Conservation (phyloP, 352 stramenopile genomes). For the Phytopythium helicoides region DNA sequence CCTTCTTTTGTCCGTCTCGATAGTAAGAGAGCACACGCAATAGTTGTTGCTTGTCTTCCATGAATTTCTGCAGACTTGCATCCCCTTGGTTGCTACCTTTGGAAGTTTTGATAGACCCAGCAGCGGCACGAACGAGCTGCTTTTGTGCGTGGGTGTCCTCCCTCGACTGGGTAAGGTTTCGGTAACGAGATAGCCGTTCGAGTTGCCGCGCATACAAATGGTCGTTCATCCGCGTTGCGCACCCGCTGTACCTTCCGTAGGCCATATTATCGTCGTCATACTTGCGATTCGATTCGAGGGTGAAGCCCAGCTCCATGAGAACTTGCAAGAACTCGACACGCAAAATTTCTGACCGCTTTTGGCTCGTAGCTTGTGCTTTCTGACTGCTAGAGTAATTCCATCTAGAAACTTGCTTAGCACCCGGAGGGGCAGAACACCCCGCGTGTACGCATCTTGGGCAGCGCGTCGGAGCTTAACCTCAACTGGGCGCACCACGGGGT, state of each 20-base stretch:
- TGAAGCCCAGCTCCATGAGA: conserved; percentile 92
- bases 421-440: conserved; percentile 67
- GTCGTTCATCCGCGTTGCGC: conserved; percentile 56
- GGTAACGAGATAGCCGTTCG: conserved; percentile 64
- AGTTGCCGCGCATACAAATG: conserved; percentile 81
- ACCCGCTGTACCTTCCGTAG: conserved; percentile 5
- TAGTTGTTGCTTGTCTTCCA: conserved; percentile 79
- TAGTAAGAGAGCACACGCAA: conserved; percentile 91
- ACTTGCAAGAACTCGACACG: conserved; percentile 91
- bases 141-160: conserved; percentile 49
- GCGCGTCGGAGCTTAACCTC: conserved; percentile 86
- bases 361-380: conserved; percentile 1
- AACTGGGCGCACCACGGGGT: conserved; percentile 77
- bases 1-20: conserved; percentile 92
- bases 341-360: conserved; percentile 43
- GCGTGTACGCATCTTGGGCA: conserved; percentile 62
- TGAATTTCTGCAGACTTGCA: conserved; percentile 46
- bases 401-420: conserved; percentile 76
- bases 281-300: conserved; percentile 49
- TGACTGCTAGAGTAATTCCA: conserved; percentile 11
- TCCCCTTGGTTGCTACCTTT: conserved; percentile 16
- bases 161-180: conserved; percentile 39
- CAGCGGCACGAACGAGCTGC: conserved; percentile 53
- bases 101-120: conserved; percentile 16
- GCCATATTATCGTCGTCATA: conserved; percentile 17